phyloP scores from a whole-genome alignment of 352 stramenopile genomes.

The Pythium sukuiense region DNA sequence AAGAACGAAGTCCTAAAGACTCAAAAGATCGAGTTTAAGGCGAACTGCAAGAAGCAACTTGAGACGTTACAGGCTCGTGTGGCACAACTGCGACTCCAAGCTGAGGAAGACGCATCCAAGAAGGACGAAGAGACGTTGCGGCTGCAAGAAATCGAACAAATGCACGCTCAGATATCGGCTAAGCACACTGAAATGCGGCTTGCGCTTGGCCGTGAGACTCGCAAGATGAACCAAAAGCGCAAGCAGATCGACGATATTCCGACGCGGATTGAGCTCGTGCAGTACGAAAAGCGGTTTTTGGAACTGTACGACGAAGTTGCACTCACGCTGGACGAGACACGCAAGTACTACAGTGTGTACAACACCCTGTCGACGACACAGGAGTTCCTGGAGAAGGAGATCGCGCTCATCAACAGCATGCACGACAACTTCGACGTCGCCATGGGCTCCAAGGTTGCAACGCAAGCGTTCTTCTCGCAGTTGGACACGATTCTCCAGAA shows the following conservation, averaged over 20 bases:
- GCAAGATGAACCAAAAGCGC: slow-evolving; percentile 53
- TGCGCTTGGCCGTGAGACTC: slow-evolving; percentile 56
- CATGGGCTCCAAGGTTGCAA: slow-evolving; percentile 62
- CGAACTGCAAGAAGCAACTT: slow-evolving; percentile 44
- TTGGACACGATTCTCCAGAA: slow-evolving; percentile 70
- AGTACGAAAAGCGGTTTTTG: slow-evolving; percentile 89
- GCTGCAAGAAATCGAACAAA: slow-evolving; percentile 57
- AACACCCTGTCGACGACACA: slow-evolving; percentile 84
- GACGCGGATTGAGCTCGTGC: slow-evolving; percentile 81
- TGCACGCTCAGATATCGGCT: slow-evolving; percentile 61
- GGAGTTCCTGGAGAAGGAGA: slow-evolving; percentile 84
- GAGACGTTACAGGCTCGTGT: slow-evolving; percentile 39
- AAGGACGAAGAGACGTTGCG: slow-evolving; percentile 50
- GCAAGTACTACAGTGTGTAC: slow-evolving; percentile 88
- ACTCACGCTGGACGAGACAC: slow-evolving; percentile 87
- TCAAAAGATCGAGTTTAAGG: slow-evolving; percentile 48
- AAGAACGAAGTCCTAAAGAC: slow-evolving; percentile 60
- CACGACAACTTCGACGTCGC: slow-evolving; percentile 80
- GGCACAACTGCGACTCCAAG: slow-evolving; percentile 41
- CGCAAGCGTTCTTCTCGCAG: slow-evolving; percentile 76
- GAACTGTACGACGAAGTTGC: slow-evolving; percentile 89
- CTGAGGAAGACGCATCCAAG: slow-evolving; percentile 31
- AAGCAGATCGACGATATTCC: slow-evolving; percentile 86
- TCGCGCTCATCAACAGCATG: slow-evolving; percentile 87
- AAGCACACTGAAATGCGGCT: slow-evolving; percentile 73